Percentiles rank a stretch among this genome's conserved stretches.
Conservation (phyloP, 495 filamentous ascomycete genomes). For the Hypoxylon subgilvum region DNA sequence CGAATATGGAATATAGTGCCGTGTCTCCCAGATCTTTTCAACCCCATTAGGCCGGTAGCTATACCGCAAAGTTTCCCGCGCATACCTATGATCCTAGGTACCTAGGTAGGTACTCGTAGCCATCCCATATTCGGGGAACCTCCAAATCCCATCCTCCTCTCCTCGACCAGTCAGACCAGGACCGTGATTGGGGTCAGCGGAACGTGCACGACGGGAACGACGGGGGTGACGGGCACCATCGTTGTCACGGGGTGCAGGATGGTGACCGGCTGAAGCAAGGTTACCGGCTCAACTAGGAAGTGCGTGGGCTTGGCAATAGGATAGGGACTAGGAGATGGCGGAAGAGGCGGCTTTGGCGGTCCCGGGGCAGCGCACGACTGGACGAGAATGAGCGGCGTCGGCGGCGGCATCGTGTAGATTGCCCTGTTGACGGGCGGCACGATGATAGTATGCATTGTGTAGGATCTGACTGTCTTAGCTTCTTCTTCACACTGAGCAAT, state of each 20-base stretch:
- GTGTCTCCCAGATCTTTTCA: too few species aligned
- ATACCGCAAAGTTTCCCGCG: too few species aligned
- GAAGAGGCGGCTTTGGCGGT: conserved; percentile 5
- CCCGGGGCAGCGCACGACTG: conserved; percentile 4
- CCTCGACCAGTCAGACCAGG: too few species aligned
- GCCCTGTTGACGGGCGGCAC: conserved; percentile 10
- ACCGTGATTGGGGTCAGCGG: too few species aligned
- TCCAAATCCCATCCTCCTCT: too few species aligned
- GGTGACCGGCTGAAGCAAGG: background rate
- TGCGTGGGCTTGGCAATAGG: background rate
- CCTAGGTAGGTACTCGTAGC: too few species aligned
- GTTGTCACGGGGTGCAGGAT: background rate
- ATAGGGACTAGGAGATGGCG: background rate
- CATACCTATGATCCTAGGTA: too few species aligned
- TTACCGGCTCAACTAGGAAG: background rate
- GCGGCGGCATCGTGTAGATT: conserved; percentile 20
- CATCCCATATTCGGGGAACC: too few species aligned
- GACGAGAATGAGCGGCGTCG: background rate
- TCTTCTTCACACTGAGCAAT: background rate
- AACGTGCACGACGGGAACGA: background rate
- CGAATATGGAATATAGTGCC: too few species aligned
- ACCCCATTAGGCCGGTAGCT: too few species aligned
- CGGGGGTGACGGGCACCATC: background rate
- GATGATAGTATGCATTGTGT: conserved; percentile 7
- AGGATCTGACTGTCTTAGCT: background rate